These are phyloP conservation scores for Aethionema arabicum DNA, from an alignment of 345 rosid species.

Conservation along the genomic window DNA sequence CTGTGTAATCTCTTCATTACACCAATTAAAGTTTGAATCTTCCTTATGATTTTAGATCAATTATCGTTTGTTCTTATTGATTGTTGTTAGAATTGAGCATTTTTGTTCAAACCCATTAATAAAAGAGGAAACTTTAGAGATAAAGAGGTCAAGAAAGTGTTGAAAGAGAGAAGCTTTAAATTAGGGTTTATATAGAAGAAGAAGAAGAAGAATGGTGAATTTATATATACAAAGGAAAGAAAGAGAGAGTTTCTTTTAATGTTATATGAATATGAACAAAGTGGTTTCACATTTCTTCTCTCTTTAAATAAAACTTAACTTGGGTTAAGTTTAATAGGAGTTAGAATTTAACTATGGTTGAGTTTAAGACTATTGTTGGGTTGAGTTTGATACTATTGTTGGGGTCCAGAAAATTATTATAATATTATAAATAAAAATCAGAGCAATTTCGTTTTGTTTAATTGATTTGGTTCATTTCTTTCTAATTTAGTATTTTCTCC, in stretches of 20 bases:
- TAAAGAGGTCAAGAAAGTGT: conserved; percentile 8
- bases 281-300: conserved; percentile 41
- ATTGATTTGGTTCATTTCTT: too few relatives aligned
- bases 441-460: too few relatives aligned
- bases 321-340: conserved; percentile 43
- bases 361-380: conserved; percentile 21
- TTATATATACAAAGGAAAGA: not conserved
- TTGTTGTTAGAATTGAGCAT: conserved; percentile 25
- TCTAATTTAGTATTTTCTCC: too few relatives aligned
- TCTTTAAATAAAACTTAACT: conserved; percentile 71
- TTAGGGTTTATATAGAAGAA: not conserved
- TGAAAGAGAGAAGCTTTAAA: conserved; percentile 17
- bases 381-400: too few relatives aligned
- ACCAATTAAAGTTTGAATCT: not conserved
- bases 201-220: not conserved
- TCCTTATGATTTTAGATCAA: conserved; percentile 15
- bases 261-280: conserved; percentile 39
- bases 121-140: conserved; percentile 11
- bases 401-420: too few relatives aligned
- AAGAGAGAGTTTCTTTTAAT: conserved; percentile 9
- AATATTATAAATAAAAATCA: too few relatives aligned
- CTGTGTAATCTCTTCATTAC: conserved; percentile 86
- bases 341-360: conserved; percentile 71
- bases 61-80: not conserved
- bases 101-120: conserved; percentile 42